Evolutionary conservation across 495 filamentous ascomycete species (phyloP).

Genomic region (Cercophora scortea): DNA sequence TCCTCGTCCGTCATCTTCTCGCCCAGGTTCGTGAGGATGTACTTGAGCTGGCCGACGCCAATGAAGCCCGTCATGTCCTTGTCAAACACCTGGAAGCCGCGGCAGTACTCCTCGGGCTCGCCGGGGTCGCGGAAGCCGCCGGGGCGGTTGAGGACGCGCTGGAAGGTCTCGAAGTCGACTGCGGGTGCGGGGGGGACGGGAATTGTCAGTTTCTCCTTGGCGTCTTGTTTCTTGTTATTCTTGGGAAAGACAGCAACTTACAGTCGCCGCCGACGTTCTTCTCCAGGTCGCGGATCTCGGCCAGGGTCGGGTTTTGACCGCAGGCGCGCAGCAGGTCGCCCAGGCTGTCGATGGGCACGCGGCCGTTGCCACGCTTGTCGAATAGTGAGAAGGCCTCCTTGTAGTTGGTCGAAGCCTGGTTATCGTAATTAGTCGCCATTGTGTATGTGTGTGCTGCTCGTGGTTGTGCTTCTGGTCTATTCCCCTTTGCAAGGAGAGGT

Average conservation of each 20-base stretch:
- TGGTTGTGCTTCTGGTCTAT: neutral
- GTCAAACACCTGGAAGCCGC: slow-evolving; percentile 98
- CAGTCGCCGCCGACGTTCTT: slow-evolving; percentile 81
- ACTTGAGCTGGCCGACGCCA: slow-evolving; percentile 90
- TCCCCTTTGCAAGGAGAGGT: neutral
- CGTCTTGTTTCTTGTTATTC: no score
- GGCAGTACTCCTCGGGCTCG: slow-evolving; percentile 95
- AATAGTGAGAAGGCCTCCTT: slow-evolving; percentile 99
- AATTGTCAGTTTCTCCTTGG: no score
- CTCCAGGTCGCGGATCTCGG: slow-evolving; percentile 87
- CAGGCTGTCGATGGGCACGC: slow-evolving; percentile 74
- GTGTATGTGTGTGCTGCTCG: slow-evolving; percentile 1
- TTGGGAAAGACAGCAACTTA: slow-evolving; percentile 36
- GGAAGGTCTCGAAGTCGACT: slow-evolving; percentile 98
- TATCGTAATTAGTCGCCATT: slow-evolving; percentile 42
- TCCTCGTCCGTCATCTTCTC: slow-evolving; percentile 99
- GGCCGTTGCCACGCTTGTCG: slow-evolving; percentile 94
- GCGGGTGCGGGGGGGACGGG: slow-evolving; percentile 14
- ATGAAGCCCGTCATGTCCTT: slow-evolving; percentile 98
- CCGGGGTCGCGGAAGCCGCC: slow-evolving; percentile 97
- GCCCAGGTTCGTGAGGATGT: slow-evolving; percentile 92
- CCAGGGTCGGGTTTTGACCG: slow-evolving; percentile 92
- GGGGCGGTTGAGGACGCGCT: slow-evolving; percentile 90
- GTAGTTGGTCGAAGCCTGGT: slow-evolving; percentile 97
- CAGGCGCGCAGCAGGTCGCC: slow-evolving; percentile 93